Evolutionary conservation across 2,329 filamentous ascomycete genomes (phyloP).

Genomic region (Diaporthe sp.): DNA sequence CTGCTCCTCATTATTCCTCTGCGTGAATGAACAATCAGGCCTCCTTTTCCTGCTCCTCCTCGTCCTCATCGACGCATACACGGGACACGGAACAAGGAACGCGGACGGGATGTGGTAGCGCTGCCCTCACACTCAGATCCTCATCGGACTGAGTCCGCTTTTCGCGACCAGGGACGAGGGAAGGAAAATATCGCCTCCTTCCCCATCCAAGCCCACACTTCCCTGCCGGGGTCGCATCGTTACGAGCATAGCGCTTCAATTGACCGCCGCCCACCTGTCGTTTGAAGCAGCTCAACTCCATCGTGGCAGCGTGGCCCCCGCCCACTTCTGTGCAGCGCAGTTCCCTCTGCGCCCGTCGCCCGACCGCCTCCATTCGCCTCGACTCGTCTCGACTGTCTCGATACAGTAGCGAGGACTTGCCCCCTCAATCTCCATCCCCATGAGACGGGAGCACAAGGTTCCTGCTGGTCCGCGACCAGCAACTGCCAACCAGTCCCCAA

Average conservation of each 20-base stretch:
- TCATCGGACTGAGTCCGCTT: conserved; percentile 41
- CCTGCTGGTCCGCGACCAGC: conserved; percentile 72
- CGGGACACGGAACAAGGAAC: conserved; percentile 15
- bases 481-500: conserved; percentile 63
- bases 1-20: conserved; percentile 4
- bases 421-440: conserved; percentile 50
- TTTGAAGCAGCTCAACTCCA: conserved; percentile 29
- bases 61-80: not conserved
- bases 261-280: conserved; percentile 36
- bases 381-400: conserved; percentile 25
- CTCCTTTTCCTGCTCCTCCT: not conserved
- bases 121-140: conserved; percentile 40
- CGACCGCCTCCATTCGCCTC: conserved; percentile 30
- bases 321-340: conserved; percentile 20
- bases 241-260: conserved; percentile 38
- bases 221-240: conserved; percentile 33
- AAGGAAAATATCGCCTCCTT: conserved; percentile 33
- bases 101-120: conserved; percentile 39
- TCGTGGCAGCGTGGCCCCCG: conserved; percentile 34
- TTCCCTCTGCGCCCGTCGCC: not conserved
- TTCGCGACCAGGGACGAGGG: conserved; percentile 10
- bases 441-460: conserved; percentile 68
- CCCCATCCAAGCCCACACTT: conserved; percentile 35
- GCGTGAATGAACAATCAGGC: not conserved
- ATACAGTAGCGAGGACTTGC: not conserved